A percentile compares a stretch with the other conserved stretches of the same genome.
Conservation (phyloP, 2,329 filamentous ascomycete genomes). For the Neoarthrinium moseri region DNA sequence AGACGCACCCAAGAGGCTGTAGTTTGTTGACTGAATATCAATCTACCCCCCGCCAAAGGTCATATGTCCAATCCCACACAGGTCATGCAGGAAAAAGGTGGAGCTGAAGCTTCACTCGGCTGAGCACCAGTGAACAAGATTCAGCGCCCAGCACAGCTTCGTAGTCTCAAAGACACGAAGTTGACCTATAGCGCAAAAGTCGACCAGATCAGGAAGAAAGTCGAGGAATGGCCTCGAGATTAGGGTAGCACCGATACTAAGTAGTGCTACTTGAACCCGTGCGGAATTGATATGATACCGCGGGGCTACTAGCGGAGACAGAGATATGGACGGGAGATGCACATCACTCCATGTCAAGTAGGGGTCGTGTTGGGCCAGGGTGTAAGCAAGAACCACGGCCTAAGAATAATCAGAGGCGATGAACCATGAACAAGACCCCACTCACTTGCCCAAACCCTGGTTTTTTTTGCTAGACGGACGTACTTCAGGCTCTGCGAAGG, state of each 20-base stretch:
- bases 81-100: conserved; percentile 20
- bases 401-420: conserved; percentile 5
- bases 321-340: conserved; percentile 29
- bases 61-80: conserved; percentile 19
- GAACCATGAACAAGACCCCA: neutral
- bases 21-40: conserved; percentile 21
- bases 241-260: conserved; percentile 26
- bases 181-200: neutral
- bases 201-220: conserved; percentile 12
- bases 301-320: conserved; percentile 29
- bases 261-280: conserved; percentile 28
- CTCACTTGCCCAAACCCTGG: conserved; percentile 4
- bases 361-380: conserved; percentile 22
- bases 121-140: neutral
- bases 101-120: conserved; percentile 18
- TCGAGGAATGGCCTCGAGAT: conserved; percentile 26
- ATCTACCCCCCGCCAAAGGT: conserved; percentile 18
- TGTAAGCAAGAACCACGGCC: conserved; percentile 18
- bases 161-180: conserved; percentile 13
- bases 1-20: neutral
- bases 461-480: neutral
- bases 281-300: conserved; percentile 25
- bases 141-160: conserved; percentile 13
- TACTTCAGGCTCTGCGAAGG: neutral
- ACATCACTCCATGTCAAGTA: conserved; percentile 26